Conservation (phyloP, 129 eudicot genomes). For the Solidago caesia region DNA sequence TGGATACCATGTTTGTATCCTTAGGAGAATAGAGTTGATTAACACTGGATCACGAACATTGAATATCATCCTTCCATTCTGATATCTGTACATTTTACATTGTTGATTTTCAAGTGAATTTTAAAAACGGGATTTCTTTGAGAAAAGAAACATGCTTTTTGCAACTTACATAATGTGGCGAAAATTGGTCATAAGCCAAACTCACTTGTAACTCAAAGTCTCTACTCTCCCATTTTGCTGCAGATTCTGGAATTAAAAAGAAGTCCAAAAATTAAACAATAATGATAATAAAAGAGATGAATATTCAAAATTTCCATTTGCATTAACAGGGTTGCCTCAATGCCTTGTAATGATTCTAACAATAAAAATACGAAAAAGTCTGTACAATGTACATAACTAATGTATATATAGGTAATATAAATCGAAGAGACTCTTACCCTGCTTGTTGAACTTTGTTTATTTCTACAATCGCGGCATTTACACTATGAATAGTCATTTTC, state of each 20-base stretch:
- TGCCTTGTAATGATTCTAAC: conserved; percentile 1
- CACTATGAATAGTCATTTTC: conserved; percentile 63
- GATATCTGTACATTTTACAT: conserved; percentile 25
- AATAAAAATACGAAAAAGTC: background rate
- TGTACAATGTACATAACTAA: background rate
- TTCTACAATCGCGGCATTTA: conserved; percentile 71
- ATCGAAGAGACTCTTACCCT: conserved; percentile 34
- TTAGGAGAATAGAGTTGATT: conserved; percentile 23
- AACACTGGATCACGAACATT: conserved; percentile 26
- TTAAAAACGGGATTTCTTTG: background rate
- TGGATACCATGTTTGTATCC: conserved; percentile 29
- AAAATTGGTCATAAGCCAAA: conserved; percentile 27
- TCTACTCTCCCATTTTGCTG: conserved; percentile 30
- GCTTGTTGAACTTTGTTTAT: conserved; percentile 35
- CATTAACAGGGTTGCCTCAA: background rate
- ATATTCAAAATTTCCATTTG: background rate
- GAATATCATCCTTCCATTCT: conserved; percentile 13
- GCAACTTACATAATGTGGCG: conserved; percentile 26
- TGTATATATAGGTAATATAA: background rate
- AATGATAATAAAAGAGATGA: background rate
- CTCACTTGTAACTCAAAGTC: conserved; percentile 17
- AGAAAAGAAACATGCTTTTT: conserved; percentile 2
- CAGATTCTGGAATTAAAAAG: conserved; percentile 16
- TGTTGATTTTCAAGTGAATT: conserved; percentile 9
- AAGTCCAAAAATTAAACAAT: conserved; percentile 4